phyloP scores from a whole-genome alignment of 257 asterid species.

The Capsicum pubescens region DNA sequence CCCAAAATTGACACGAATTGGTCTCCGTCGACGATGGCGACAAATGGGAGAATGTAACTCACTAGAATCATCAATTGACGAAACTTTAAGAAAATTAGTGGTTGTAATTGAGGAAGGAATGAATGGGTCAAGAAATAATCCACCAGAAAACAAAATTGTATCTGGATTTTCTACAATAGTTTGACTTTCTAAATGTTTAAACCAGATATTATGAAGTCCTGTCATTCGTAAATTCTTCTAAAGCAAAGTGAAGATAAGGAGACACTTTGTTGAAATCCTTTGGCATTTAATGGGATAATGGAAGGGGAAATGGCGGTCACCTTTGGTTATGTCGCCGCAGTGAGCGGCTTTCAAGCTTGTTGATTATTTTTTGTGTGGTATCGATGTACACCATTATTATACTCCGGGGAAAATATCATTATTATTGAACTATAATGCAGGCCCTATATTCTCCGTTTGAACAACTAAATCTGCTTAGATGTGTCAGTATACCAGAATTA shows the following conservation, averaged over 20 bases:
- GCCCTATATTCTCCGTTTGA: too few species aligned
- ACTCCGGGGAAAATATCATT: too few species aligned
- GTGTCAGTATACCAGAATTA: too few species aligned
- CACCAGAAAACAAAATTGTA: conserved; percentile 50
- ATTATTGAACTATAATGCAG: too few species aligned
- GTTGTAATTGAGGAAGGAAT: conserved; percentile 56
- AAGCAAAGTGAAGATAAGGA: conserved; percentile 13
- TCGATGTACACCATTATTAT: too few species aligned
- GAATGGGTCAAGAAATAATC: conserved; percentile 66
- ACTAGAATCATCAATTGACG: conserved; percentile 30
- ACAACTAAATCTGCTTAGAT: too few species aligned
- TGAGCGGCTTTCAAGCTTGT: conserved; percentile 7
- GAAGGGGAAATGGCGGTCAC: conserved; percentile 37
- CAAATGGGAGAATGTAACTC: conserved; percentile 39
- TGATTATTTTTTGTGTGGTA: neutral
- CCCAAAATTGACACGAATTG: conserved; percentile 31
- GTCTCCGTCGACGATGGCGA: conserved; percentile 27
- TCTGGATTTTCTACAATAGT: conserved; percentile 22
- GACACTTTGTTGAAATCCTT: conserved; percentile 26
- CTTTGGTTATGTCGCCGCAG: conserved; percentile 53
- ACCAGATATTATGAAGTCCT: conserved; percentile 31
- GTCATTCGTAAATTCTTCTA: conserved; percentile 45
- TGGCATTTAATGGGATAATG: conserved; percentile 28
- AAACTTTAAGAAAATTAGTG: conserved; percentile 27
- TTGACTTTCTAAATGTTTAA: conserved; percentile 27